Evolutionary conservation across 2,329 filamentous ascomycete genomes (phyloP).

Genomic region (Colletotrichum spaethianum): DNA sequence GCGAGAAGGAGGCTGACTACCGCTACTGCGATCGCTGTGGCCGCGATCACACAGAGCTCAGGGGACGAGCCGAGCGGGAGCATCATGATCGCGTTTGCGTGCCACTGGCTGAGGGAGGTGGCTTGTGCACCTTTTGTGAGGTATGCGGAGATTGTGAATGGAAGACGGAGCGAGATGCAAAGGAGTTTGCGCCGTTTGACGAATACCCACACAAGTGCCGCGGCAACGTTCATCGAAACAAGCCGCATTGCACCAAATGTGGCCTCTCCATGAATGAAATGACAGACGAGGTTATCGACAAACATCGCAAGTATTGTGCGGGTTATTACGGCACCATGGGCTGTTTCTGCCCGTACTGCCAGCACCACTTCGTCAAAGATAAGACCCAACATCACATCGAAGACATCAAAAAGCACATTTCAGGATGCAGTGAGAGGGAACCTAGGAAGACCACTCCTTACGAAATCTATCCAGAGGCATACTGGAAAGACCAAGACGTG

Average conservation of each 20-base stretch:
- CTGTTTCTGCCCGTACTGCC: constrained; percentile 45
- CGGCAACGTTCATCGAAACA: constrained; percentile 9
- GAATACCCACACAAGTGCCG: constrained; percentile 42
- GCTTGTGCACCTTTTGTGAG: constrained; percentile 41
- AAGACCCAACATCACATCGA: not conserved
- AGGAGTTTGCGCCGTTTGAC: constrained; percentile 21
- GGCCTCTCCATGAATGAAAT: constrained; percentile 31
- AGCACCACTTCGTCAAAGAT: constrained; percentile 6
- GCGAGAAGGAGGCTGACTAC: constrained; percentile 40
- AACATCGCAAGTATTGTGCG: constrained; percentile 40
- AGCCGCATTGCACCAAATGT: constrained; percentile 42
- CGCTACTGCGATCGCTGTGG: constrained; percentile 46
- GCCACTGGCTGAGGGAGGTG: constrained; percentile 39
- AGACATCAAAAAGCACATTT: constrained; percentile 30
- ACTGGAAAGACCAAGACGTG: constrained; percentile 20
- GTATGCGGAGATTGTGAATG: constrained; percentile 40
- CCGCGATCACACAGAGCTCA: constrained; percentile 42
- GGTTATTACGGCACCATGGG: constrained; percentile 40
- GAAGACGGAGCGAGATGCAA: constrained; percentile 29
- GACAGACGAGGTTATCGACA: constrained; percentile 25
- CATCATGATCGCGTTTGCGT: constrained; percentile 44
- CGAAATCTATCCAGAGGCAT: constrained; percentile 36
- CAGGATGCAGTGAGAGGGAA: constrained; percentile 2
- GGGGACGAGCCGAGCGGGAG: constrained; percentile 38
- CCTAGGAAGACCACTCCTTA: constrained; percentile 26